Evolutionary conservation across 768 basidiomycete genomes (phyloP).

Genomic region (Leccinum sublutescens): DNA sequence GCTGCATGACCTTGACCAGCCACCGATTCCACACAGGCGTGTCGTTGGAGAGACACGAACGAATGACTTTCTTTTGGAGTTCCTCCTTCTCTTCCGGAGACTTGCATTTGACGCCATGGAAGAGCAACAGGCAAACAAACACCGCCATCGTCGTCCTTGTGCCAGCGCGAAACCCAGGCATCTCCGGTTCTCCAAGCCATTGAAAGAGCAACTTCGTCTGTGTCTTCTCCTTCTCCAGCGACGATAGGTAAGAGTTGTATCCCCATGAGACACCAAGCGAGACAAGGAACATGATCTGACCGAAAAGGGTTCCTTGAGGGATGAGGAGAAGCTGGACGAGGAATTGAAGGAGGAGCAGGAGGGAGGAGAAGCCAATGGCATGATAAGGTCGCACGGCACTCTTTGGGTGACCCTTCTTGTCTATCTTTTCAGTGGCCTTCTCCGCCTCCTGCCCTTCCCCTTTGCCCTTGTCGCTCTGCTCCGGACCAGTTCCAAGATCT

Average conservation of each 20-base stretch:
- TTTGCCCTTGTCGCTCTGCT: too few species aligned
- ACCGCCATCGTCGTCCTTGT: constrained; percentile 25
- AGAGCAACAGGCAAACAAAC: constrained; percentile 24
- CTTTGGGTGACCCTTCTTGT: background rate
- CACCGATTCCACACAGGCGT: constrained; percentile 26
- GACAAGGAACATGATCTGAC: constrained; percentile 34
- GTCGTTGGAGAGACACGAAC: constrained; percentile 19
- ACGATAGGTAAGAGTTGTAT: constrained; percentile 34
- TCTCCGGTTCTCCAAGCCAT: constrained; percentile 8
- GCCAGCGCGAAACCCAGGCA: constrained; percentile 14
- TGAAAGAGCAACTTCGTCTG: constrained; percentile 17
- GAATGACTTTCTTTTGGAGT: constrained; percentile 12
- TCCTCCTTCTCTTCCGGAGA: background rate
- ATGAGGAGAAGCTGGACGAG: constrained; percentile 34
- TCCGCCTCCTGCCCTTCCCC: too few species aligned
- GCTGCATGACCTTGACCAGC: constrained; percentile 19
- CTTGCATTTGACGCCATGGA: constrained; percentile 7
- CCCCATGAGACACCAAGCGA: constrained; percentile 34
- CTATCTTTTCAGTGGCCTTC: background rate
- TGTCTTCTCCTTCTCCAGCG: constrained; percentile 34
- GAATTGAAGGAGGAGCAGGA: constrained; percentile 32
- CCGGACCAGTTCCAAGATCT: too few species aligned
- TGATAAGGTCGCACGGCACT: constrained; percentile 1
- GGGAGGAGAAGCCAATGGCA: constrained; percentile 25
- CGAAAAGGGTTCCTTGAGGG: constrained; percentile 34